Percentiles rank a stretch among this genome's conserved stretches.
Evolutionary conservation across 2,329 filamentous ascomycete genomes (phyloP).

Genomic region (Alternaria gaisen): DNA sequence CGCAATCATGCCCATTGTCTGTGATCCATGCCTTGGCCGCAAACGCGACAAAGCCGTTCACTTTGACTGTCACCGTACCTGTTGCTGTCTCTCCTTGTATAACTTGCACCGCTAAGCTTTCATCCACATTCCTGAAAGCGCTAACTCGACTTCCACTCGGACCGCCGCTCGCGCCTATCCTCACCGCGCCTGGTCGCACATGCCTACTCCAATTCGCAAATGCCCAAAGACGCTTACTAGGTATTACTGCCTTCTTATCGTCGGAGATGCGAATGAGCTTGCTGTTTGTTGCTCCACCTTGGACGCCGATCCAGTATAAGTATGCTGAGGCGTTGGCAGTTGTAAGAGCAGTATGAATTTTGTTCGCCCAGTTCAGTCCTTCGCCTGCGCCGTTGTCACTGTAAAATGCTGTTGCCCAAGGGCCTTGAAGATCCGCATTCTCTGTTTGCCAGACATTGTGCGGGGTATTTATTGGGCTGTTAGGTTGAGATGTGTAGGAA

Average conservation of each 20-base stretch:
- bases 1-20: conserved; percentile 45
- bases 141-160: conserved; percentile 41
- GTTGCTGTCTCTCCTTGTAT: conserved; percentile 42
- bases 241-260: conserved; percentile 46
- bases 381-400: conserved; percentile 58
- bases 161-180: conserved; percentile 47
- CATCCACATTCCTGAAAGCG: conserved; percentile 48
- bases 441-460: conserved; percentile 64
- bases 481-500: conserved; percentile 32
- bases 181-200: conserved; percentile 51
- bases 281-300: conserved; percentile 50
- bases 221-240: conserved; percentile 52
- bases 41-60: conserved; percentile 36
- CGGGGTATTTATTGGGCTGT: conserved; percentile 43
- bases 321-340: conserved; percentile 61
- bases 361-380: conserved; percentile 65
- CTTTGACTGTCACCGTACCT: conserved; percentile 33
- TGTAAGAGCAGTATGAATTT: conserved; percentile 61
- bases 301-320: conserved; percentile 63
- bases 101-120: conserved; percentile 47
- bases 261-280: conserved; percentile 48
- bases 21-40: conserved; percentile 50
- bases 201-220: conserved; percentile 53
- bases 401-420: conserved; percentile 57
- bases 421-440: conserved; percentile 56